Evolutionary conservation across 768 basidiomycete genomes (phyloP), one percentile per base, ranked within the genome.

Genomic region (Podaxis pistillaris): DNA sequence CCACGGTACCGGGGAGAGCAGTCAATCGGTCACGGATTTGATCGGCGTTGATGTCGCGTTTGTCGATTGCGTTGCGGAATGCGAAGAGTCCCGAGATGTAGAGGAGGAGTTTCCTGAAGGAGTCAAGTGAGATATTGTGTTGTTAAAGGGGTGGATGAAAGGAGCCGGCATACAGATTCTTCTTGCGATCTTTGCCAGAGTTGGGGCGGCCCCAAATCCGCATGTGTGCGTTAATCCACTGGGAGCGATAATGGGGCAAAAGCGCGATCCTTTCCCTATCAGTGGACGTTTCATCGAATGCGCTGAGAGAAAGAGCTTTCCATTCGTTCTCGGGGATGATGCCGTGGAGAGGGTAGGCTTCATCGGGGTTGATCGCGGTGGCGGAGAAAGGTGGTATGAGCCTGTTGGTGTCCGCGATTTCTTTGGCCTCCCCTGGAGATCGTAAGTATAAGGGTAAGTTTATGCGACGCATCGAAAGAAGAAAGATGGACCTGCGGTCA

Each of bases 11-110:
- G 2, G 93, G 89, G 1, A 92, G 79, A 2, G 75, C 73, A 0
- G 79, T 68, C 61, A 96, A 75, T 62, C 82, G 82, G 51, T 88
- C 83, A 44, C 81, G 76, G 7, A 91, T 61, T 13, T 77, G 76
- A 11, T 83, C 79, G 67, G 86, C 84, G 49, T 84, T 71, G 68
- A 83, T 65, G 36, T 72, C 65, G 73, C 75, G 75, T 60, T 66
- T 66, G 30, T 70, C 67, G 6, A 80, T 74, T 0, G 80, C 69
- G 65, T 79, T 78, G 50, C 84, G 81, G 75, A 96, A 90, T 8
- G 82, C 77, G 63, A 96, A 77, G 83, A 98, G 88, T n/a, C 83
- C 76, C 0, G 94, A 86, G 65, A 96, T 88, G 76, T 94, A 96
- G 62, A 89, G 76, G 33, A 94, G 68, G 52, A 91, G 84, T 75